Evolutionary conservation across 2,329 filamentous ascomycete species (phyloP).

Genomic region (Xylariales sp.): DNA sequence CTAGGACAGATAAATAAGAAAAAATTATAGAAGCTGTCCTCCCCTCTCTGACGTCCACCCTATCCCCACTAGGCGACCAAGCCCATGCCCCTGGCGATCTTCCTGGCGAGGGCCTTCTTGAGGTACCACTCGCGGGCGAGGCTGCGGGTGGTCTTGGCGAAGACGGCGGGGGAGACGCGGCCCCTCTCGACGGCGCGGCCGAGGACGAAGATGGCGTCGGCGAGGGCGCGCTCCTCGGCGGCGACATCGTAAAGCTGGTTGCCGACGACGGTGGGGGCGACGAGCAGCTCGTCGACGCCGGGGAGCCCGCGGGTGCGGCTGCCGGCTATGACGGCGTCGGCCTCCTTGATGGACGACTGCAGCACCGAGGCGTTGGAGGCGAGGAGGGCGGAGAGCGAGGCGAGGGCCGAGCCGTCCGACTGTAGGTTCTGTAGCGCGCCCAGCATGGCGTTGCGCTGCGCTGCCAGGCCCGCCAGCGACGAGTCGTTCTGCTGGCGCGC

Average conservation of each 20-base stretch:
- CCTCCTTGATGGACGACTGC: constrained; percentile 70
- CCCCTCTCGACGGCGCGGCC: constrained; percentile 71
- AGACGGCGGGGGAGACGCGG: constrained; percentile 65
- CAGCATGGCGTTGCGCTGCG: constrained; percentile 75
- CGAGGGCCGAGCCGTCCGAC: constrained; percentile 67
- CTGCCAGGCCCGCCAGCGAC: constrained; percentile 69
- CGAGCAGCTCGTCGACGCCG: constrained; percentile 82
- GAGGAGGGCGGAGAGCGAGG: constrained; percentile 66
- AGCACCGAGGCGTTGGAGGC: constrained; percentile 75
- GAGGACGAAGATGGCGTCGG: constrained; percentile 81
- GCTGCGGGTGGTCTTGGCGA: constrained; percentile 71
- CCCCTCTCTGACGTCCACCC: too few relatives aligned
- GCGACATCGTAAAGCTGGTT: constrained; percentile 88
- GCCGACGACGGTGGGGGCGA: constrained; percentile 89
- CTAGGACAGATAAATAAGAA: too few relatives aligned
- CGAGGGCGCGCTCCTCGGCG: constrained; percentile 82
- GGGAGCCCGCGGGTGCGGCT: constrained; percentile 67
- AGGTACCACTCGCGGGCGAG: constrained; percentile 77
- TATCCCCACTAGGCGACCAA: constrained; percentile 35
- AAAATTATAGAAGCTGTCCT: too few relatives aligned
- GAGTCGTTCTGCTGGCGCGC: constrained; percentile 68
- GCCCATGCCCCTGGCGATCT: constrained; percentile 75
- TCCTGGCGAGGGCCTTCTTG: constrained; percentile 75
- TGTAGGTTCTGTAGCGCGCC: constrained; percentile 66
- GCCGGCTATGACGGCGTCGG: constrained; percentile 71